A percentile compares a stretch with the other conserved stretches of the same genome.
Conservation (phyloP, 1,284 basidiomycete genomes). For the Ustilago shanxiensis region DNA sequence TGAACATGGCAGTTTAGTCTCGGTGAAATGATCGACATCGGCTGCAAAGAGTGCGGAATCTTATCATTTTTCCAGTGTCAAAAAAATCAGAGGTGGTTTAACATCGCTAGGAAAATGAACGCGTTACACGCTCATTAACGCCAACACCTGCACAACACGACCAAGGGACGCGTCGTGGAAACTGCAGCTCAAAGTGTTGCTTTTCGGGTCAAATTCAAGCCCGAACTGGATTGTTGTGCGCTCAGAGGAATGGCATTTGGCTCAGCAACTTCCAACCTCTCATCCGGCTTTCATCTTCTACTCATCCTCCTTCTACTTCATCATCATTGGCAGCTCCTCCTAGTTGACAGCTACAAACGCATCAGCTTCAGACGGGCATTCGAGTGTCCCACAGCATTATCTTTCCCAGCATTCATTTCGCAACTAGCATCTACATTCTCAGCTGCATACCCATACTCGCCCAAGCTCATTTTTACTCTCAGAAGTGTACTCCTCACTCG, state of each 20-base stretch:
- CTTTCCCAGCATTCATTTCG: background rate
- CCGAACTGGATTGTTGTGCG: slow-evolving; percentile 6
- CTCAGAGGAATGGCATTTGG: no score
- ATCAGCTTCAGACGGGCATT: background rate
- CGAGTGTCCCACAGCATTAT: background rate
- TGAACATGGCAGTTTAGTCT: background rate
- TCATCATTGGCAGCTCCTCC: slow-evolving; percentile 2
- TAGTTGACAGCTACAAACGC: background rate
- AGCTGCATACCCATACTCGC: background rate
- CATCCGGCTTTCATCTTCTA: no score
- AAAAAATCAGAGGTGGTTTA: background rate
- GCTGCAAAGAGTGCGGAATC: background rate
- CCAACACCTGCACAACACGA: slow-evolving; percentile 15
- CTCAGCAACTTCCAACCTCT: background rate
- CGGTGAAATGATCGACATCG: slow-evolving; percentile 11
- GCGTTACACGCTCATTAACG: slow-evolving; percentile 25
- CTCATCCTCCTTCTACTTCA: background rate
- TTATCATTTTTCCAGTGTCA: background rate
- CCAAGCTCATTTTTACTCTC: no score
- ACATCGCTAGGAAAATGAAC: slow-evolving; percentile 2
- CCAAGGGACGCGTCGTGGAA: slow-evolving; percentile 19
- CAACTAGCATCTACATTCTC: background rate
- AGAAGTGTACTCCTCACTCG: no score
- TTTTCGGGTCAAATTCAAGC: slow-evolving; percentile 17
- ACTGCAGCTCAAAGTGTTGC: slow-evolving; percentile 13